Evolutionary conservation across 441 rosid genomes (phyloP).

Genomic region (Syzygium malaccense): DNA sequence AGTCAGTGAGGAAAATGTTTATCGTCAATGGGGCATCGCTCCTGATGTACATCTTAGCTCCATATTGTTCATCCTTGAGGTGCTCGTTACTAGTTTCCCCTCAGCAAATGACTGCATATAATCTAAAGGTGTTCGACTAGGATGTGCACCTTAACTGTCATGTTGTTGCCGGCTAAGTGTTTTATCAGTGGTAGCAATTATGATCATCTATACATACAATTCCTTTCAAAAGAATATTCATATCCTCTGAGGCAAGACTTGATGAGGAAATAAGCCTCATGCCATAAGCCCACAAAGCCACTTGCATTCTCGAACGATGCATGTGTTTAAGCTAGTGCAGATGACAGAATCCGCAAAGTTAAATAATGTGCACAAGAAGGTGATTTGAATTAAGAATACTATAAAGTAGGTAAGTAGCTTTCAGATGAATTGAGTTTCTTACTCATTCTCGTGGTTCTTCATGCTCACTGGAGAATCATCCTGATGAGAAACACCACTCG

Average conservation of each 20-base stretch:
- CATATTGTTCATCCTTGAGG: background rate
- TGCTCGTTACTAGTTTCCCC: background rate
- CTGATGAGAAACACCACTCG: background rate
- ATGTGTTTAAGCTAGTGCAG: background rate
- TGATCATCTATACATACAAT: background rate
- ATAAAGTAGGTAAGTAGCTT: background rate
- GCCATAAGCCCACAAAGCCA: background rate
- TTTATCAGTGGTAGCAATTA: background rate
- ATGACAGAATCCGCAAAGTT: background rate
- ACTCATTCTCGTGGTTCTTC: background rate
- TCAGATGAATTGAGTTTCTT: background rate
- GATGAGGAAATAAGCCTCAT: background rate
- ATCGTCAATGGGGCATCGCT: background rate
- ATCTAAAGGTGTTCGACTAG: background rate
- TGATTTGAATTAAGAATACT: background rate
- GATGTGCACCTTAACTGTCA: background rate
- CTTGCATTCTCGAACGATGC: background rate
- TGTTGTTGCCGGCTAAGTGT: background rate
- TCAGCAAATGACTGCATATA: background rate
- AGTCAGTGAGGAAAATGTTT: background rate
- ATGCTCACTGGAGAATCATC: background rate
- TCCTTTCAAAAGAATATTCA: background rate
- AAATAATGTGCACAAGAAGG: background rate
- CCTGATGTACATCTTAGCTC: background rate
- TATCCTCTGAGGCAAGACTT: background rate